Evolutionary conservation across 768 basidiomycete species (phyloP).

Genomic region (Lactarius quietus): DNA sequence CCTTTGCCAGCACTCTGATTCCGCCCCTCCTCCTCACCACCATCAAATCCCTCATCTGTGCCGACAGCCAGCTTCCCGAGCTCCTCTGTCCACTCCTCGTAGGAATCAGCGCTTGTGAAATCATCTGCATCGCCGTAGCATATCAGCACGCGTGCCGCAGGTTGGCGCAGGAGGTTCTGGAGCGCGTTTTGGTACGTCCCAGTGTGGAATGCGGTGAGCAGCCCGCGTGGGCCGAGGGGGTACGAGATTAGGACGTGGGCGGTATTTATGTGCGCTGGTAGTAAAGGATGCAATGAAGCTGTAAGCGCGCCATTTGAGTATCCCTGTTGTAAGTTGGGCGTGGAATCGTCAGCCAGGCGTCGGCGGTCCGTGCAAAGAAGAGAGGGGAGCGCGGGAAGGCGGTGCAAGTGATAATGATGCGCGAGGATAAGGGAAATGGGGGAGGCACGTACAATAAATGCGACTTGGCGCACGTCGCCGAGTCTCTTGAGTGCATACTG

Average conservation of each 20-base stretch:
- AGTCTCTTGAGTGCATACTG: slow-evolving; percentile 48
- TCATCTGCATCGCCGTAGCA: slow-evolving; percentile 68
- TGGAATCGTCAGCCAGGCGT: not conserved
- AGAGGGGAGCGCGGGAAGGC: not conserved
- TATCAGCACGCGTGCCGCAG: slow-evolving; percentile 51
- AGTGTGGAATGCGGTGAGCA: slow-evolving; percentile 67
- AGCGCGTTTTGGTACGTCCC: slow-evolving; percentile 52
- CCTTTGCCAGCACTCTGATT: not conserved
- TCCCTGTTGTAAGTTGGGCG: slow-evolving; percentile 44
- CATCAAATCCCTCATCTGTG: no score
- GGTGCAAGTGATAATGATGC: not conserved
- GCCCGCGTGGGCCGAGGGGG: slow-evolving; percentile 61
- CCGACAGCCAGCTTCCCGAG: slow-evolving; percentile 31
- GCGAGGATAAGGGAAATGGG: not conserved
- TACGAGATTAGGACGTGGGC: slow-evolving; percentile 74
- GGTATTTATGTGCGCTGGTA: slow-evolving; percentile 47
- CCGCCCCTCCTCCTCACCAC: not conserved
- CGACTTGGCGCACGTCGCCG: slow-evolving; percentile 45
- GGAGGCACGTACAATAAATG: slow-evolving; percentile 52
- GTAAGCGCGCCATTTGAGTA: slow-evolving; percentile 82
- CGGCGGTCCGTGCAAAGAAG: no score
- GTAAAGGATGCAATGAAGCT: slow-evolving; percentile 58
- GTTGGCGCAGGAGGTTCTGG: slow-evolving; percentile 45
- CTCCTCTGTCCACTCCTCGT: slow-evolving; percentile 50
- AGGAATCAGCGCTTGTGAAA: slow-evolving; percentile 56